Evolutionary conservation across 768 basidiomycete genomes (phyloP), one percentile per base, ranked within the genome.

Genomic region (Scleroderma bovista): DNA sequence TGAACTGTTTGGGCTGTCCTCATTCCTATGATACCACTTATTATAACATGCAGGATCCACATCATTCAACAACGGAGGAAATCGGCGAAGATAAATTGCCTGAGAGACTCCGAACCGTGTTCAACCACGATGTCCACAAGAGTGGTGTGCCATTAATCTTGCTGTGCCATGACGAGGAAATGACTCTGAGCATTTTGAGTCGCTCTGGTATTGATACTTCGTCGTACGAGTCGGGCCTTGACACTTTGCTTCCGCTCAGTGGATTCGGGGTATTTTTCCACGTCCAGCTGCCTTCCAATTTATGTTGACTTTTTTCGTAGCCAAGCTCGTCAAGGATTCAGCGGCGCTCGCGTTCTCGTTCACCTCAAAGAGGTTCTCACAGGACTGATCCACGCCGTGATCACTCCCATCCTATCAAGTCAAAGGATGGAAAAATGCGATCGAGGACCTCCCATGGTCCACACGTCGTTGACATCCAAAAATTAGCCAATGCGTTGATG

Each of bases 151-250:
- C 79, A 0, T 58, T 72, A 44, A 56, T 82, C 22, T 59, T 83
- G 6, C 69, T 83, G 7, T 75, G 81, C 3, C 68, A 75, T 38
- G 66, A 75, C 23, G 67, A 72, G 50, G 59, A 69, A 36, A 60
- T 71, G 53, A 69, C 75, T 0, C 56, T 63, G 6, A 66, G 65
- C n/a, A 62, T 72, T 10, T 64, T 83, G 7, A 54, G 55, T 16
- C 70, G 68, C 26, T 64, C 74, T 12, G 74, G 72, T 11, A 60
- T 81, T 16, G 67, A 79, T 33, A 64, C 64, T 8, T 62, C 62
- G n/a, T 39, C 42, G 1, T 83, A 75, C 73, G 59, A 66, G 1
- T 63, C 61, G 10, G 75, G 75, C 3, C 61, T 81, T 33, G 50
- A 51, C 1, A 37, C 46, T 2, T 31, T 67, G 12, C 45, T 69